These are phyloP conservation scores for Xylaria sp. DNA, from an alignment of 2,329 filamentous ascomycete genomes.

Conservation along the genomic window DNA sequence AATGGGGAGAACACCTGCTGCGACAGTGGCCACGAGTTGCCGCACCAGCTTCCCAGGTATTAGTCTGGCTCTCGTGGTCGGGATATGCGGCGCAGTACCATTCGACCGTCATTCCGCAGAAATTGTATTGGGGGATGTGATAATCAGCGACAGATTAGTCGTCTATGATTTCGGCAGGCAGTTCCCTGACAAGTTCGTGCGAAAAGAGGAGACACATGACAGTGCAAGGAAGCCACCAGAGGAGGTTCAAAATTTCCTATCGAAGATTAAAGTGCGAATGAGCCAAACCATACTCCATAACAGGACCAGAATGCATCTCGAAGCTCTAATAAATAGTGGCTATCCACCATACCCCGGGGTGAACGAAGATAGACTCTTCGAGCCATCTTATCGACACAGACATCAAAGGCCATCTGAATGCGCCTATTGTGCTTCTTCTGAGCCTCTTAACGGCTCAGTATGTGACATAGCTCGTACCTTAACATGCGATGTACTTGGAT, in stretches of 20 bases:
- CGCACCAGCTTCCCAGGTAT: slow-evolving; percentile 22
- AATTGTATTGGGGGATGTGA: slow-evolving; percentile 19
- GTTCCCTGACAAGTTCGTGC: slow-evolving; percentile 16
- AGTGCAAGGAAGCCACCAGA: slow-evolving; percentile 15
- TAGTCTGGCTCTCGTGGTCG: slow-evolving; percentile 12
- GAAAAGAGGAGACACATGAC: slow-evolving; percentile 4
- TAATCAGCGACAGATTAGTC: slow-evolving; percentile 22
- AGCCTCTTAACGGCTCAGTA: background rate
- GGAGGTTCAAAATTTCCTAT: slow-evolving; percentile 13
- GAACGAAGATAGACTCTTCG: slow-evolving; percentile 11
- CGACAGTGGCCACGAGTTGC: slow-evolving; percentile 15
- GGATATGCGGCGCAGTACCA: slow-evolving; percentile 21
- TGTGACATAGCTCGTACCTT: slow-evolving; percentile 18
- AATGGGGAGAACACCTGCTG: slow-evolving; percentile 18
- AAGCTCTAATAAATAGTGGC: slow-evolving; percentile 6
- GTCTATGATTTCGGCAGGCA: slow-evolving; percentile 26
- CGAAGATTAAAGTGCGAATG: slow-evolving; percentile 15
- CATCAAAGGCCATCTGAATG: slow-evolving; percentile 6
- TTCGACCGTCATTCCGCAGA: slow-evolving; percentile 1
- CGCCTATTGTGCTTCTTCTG: slow-evolving; percentile 6
- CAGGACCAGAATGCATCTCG: slow-evolving; percentile 17
- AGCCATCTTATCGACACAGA: slow-evolving; percentile 16
- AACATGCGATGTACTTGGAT: slow-evolving; percentile 18
- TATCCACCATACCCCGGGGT: slow-evolving; percentile 13
- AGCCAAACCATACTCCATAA: background rate